These are phyloP conservation scores for Aethionema arabicum DNA, from an alignment of 345 rosid species.

Conservation along the genomic window DNA sequence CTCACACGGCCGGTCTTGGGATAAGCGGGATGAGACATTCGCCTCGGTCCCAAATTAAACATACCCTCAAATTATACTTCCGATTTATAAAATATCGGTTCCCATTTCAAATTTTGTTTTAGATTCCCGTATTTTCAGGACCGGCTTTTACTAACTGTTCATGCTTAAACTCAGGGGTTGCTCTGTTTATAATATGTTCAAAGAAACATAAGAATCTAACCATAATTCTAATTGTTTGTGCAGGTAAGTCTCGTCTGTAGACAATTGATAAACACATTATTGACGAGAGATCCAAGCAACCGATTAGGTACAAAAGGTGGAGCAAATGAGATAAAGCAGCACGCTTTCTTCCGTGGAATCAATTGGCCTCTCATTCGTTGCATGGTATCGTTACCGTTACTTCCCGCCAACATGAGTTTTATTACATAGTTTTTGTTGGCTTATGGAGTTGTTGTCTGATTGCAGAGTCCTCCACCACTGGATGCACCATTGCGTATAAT, in stretches of 20 bases:
- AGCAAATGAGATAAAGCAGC: constrained; percentile 84
- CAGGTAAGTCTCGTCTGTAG: constrained; percentile 89
- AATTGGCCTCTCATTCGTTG: constrained; percentile 91
- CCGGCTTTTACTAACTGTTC: too few relatives aligned
- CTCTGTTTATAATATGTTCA: too few relatives aligned
- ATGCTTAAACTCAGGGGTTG: background rate
- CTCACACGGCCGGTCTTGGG: too few relatives aligned
- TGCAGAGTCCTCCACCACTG: constrained; percentile 78
- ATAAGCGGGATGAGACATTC: too few relatives aligned
- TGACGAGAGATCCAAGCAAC: constrained; percentile 64
- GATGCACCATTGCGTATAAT: constrained; percentile 58
- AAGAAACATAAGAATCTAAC: background rate
- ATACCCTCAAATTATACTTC: too few relatives aligned
- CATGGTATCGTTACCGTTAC: constrained; percentile 52
- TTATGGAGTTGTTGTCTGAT: constrained; percentile 1
- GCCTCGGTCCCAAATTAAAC: too few relatives aligned
- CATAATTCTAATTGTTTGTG: constrained; percentile 20
- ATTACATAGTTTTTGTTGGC: background rate
- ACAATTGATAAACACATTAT: constrained; percentile 70
- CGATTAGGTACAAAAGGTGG: constrained; percentile 84
- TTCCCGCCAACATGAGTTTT: too few relatives aligned
- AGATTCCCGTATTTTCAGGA: too few relatives aligned
- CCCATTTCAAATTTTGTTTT: too few relatives aligned
- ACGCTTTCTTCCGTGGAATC: constrained; percentile 83
- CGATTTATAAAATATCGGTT: too few relatives aligned